Base-by-base conservation (phyloP, 805 yeast species). In the Starmerella etchellsii region DNA sequence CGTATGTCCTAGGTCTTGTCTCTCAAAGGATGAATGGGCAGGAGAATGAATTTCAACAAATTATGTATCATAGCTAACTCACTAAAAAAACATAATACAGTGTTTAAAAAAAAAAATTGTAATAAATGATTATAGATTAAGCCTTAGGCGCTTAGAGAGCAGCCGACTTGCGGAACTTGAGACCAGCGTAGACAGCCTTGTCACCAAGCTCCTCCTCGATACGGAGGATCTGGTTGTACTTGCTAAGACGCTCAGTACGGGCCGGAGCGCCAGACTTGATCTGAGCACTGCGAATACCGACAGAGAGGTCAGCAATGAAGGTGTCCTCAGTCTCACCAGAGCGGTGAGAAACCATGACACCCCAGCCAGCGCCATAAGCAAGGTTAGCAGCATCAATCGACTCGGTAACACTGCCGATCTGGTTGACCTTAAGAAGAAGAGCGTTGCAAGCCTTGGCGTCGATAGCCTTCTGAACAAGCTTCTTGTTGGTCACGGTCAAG, bases 181-280 rank as follows among this genome's bases (percentile, higher is more conserved):
- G 73, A 67, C 97, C 96, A 53, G 97, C 95, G 73, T 75, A 88
- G 66, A 87, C 62, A 54, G 96, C 96, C 76, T 85, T 84, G 80
- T 76, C 87, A 64, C 96, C 97, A 64, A 88, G 81, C 73, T 82
- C 94, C 74, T 88, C 94, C 77, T 91, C 97, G 62, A 88, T 88
- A 74, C 97, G 83, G 68, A 88, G 77, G 68, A 88, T 78, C 77
- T 88, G 95, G 87, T 88, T 88, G 68, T 81, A 78, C 75, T 88
- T 88, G 67, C 97, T 97, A 69, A 91, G 80, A 80, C 98, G 88
- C 76, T 88, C 98, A 56, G 96, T 83, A 76, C 98, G 87, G 58
- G 96, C 95, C 65, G 97, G 97, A 65, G 98, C 97, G 79, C 98
- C 98, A 57, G 96, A 83, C 87, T 88, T 88, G 71, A 88, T 82